Percentiles rank a stretch among this genome's conserved stretches.
phyloP scores from a whole-genome alignment of 2,329 filamentous ascomycete species.

The Penicillium brasilianum region DNA sequence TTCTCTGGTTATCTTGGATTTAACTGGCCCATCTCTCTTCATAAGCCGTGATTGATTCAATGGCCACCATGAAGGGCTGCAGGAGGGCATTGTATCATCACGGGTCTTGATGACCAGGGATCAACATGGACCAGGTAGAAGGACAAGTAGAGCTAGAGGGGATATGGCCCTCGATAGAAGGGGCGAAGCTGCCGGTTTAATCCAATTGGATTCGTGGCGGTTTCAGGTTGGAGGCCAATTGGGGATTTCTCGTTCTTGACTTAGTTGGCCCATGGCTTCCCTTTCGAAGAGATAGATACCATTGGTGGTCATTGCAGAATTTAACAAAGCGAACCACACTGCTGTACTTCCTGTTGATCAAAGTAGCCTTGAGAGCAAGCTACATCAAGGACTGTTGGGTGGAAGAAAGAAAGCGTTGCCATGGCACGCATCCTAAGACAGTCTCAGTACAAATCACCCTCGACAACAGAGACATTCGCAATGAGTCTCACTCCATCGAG shows the following conservation, averaged over 20 bases:
- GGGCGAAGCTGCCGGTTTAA: not conserved
- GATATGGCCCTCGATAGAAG: not conserved
- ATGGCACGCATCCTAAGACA: conserved; percentile 2
- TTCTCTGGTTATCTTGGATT: not conserved
- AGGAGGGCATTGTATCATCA: not conserved
- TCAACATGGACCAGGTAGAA: not conserved
- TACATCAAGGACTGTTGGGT: not conserved
- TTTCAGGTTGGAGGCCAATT: not conserved
- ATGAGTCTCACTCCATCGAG: not conserved
- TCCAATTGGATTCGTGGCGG: not conserved
- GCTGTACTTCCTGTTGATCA: not conserved
- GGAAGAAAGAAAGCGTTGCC: not conserved
- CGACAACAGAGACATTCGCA: not conserved
- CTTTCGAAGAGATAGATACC: not conserved
- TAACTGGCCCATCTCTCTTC: not conserved
- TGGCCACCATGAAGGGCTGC: conserved; percentile 3
- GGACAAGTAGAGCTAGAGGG: not conserved
- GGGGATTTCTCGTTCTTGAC: too few relatives aligned
- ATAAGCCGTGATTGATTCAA: not conserved
- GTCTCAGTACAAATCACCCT: not conserved
- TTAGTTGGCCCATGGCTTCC: not conserved
- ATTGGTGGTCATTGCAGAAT: not conserved
- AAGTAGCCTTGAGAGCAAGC: not conserved
- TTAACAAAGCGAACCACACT: not conserved
- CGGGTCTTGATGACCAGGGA: not conserved